Base-by-base conservation (phyloP, 495 filamentous ascomycete genomes). In the Penicillium herquei region DNA sequence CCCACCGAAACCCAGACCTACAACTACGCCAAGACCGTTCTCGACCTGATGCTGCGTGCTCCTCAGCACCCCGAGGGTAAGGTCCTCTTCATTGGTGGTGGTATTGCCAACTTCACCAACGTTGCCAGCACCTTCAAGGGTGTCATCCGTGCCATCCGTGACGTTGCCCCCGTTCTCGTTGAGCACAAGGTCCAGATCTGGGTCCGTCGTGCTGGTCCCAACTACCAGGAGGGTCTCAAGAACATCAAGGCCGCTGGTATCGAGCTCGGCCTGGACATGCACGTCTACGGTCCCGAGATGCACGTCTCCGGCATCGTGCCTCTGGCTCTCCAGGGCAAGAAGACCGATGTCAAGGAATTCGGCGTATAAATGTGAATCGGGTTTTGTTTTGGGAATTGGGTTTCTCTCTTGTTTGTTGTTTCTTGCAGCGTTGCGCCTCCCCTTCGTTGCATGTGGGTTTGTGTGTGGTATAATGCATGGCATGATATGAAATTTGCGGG, bases 81-180 rank as follows among this genome's bases (percentile, higher is more conserved):
- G 85, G 88, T 98, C 53, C 86, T 99, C 59, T 98, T 99, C 83
- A 97, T 99, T 63, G 94, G 94, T 73, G 94, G 94, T 79, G 94
- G 94, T 84, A 99, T 99, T 85, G 94, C 94, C 81, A 99, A 99
- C 87, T 99, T 99, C 82, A 99, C 94, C 77, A 90, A 87, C 69
- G 83, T 99, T 44, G 94, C 95, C 48, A 91, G 86, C 60, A 99
- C 94, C 47, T 99, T 99, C 88, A 99, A 99, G 82, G 94, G 94
- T 79, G 92, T 99, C 70, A 99, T 99, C 76, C 89, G 91, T 55
- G 94, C 94, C 37, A 86, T 99, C 54, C 88, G 95, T 52, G 94
- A 98, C 77, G 91, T 94, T 56, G 84, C 91, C 50, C 86, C 86
- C 47, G 76, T 86, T 35, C 83, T 99, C 54, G 85, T 85, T 72